phyloP scores from a whole-genome alignment of 148 eudicot genomes.

The Salicornia ramosissima region DNA sequence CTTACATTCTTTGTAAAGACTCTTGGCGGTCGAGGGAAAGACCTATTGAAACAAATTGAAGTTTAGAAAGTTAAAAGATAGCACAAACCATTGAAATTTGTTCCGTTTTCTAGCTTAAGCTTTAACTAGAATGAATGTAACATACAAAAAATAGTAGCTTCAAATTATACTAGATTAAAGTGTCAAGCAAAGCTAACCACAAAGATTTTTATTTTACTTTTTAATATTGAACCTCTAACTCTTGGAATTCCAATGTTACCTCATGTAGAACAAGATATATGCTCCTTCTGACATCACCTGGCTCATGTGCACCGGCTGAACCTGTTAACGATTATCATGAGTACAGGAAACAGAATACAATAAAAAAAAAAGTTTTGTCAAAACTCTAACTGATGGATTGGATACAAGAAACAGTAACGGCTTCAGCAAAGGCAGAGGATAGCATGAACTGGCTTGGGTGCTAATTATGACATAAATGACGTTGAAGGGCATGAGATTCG shows the following conservation, averaged over 20 bases:
- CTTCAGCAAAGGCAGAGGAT: too few species aligned
- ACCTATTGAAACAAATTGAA: conserved; percentile 33
- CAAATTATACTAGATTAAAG: too few species aligned
- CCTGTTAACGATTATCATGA: conserved; percentile 40
- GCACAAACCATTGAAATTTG: background rate
- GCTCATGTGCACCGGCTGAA: conserved; percentile 62
- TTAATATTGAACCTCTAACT: background rate
- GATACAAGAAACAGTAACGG: too few species aligned
- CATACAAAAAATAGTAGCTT: too few species aligned
- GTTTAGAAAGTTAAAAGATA: background rate
- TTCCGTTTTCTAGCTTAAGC: background rate
- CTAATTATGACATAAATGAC: too few species aligned
- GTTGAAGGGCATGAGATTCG: too few species aligned
- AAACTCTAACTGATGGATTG: background rate
- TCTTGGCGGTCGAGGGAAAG: conserved; percentile 66
- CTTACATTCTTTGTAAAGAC: conserved; percentile 30
- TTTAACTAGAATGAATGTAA: background rate
- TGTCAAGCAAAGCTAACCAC: background rate
- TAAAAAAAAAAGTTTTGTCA: background rate
- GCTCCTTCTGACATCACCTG: conserved; percentile 97
- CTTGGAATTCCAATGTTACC: conserved; percentile 42
- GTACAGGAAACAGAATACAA: background rate
- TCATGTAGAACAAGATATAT: conserved; percentile 84
- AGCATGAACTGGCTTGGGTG: too few species aligned
- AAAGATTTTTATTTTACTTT: too few species aligned